phyloP scores from a whole-genome alignment of 768 basidiomycete genomes.

The Leucosporidium yakuticum region DNA sequence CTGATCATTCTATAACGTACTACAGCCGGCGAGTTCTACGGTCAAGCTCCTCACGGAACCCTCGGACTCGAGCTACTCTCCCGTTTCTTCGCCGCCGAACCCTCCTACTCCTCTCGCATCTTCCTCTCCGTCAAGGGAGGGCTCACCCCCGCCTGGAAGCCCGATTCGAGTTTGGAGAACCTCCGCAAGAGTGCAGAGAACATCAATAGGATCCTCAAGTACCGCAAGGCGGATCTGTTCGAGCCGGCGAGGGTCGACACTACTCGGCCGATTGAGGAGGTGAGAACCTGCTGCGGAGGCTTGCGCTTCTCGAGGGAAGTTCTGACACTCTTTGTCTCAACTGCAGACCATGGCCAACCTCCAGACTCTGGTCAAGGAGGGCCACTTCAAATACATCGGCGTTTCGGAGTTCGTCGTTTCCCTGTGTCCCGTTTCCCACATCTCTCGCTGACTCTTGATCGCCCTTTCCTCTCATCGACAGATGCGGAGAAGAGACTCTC shows the following conservation, averaged over 20 bases:
- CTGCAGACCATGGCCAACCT: slow-evolving; percentile 44
- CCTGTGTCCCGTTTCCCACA: too few species aligned
- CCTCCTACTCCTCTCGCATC: slow-evolving; percentile 37
- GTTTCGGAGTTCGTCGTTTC: slow-evolving; percentile 45
- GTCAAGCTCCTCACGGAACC: slow-evolving; percentile 43
- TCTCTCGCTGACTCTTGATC: slow-evolving; percentile 47
- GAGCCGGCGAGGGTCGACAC: slow-evolving; percentile 49
- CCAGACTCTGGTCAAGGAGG: slow-evolving; percentile 51
- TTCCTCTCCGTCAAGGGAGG: slow-evolving; percentile 6
- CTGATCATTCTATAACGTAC: not conserved
- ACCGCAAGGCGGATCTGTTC: slow-evolving; percentile 53
- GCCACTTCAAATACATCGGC: slow-evolving; percentile 58
- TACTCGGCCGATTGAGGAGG: slow-evolving; percentile 17
- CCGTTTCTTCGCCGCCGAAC: slow-evolving; percentile 52
- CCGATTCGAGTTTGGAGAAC: slow-evolving; percentile 43
- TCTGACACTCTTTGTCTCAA: too few species aligned
- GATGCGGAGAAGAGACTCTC: slow-evolving; percentile 48
- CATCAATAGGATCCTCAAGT: slow-evolving; percentile 40
- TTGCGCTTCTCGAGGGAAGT: not conserved
- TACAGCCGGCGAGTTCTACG: slow-evolving; percentile 56
- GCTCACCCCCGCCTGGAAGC: slow-evolving; percentile 16
- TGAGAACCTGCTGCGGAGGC: not conserved
- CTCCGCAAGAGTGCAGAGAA: slow-evolving; percentile 52
- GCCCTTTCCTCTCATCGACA: slow-evolving; percentile 52
- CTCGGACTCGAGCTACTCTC: slow-evolving; percentile 52